phyloP scores from a whole-genome alignment of 176 grass and related monocot genomes.

The Oryza officinalis region DNA sequence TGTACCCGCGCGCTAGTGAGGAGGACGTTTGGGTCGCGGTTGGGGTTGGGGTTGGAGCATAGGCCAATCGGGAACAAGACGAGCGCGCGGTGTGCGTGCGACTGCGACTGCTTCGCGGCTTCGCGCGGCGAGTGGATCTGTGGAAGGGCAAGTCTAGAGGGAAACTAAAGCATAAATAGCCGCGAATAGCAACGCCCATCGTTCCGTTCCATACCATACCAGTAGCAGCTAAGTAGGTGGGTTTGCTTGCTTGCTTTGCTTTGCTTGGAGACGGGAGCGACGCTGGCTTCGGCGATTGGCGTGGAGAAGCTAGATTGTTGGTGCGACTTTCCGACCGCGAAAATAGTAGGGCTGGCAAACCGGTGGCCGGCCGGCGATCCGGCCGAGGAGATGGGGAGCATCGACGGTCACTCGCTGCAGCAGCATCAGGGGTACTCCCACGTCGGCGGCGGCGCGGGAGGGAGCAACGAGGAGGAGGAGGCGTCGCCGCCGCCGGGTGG shows the following conservation, averaged over 20 bases:
- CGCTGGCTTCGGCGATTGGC: not conserved
- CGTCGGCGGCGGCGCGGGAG: conserved; percentile 1
- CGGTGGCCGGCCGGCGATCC: conserved; percentile 67
- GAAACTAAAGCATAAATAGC: conserved; percentile 21
- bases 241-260: not conserved
- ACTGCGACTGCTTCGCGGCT: not conserved
- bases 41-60: not conserved
- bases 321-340: conserved; percentile 4
- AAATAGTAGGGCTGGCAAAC: conserved; percentile 79
- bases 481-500: conserved; percentile 32
- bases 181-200: conserved; percentile 13
- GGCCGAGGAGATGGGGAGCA: conserved; percentile 66
- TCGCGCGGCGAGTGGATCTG: not conserved
- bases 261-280: not conserved
- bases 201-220: conserved; percentile 2
- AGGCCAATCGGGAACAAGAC: not conserved
- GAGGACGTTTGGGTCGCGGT: not conserved
- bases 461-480: conserved; percentile 61
- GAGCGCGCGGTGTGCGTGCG: not conserved
- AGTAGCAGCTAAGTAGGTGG: not conserved
- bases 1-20: not conserved
- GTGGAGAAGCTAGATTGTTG: not conserved
- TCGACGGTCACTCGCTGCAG: conserved; percentile 53
- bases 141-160: conserved; percentile 3
- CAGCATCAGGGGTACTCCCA: conserved; percentile 32